Percentiles rank a stretch among this genome's conserved stretches.
Evolutionary conservation across 2,329 filamentous ascomycete genomes (phyloP).

Genomic region (Geosmithia flava): DNA sequence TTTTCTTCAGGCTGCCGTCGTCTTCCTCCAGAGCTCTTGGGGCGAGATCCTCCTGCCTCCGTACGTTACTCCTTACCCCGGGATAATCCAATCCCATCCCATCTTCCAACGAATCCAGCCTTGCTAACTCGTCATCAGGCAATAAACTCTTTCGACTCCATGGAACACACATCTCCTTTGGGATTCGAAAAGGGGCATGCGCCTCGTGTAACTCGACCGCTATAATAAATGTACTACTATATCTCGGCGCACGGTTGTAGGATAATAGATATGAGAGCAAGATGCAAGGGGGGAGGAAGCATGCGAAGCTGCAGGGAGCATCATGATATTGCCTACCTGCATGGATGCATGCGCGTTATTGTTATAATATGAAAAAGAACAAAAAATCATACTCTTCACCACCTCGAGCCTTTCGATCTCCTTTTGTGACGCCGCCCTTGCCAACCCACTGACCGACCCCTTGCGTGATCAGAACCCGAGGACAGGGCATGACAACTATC

Average conservation of each 20-base stretch:
- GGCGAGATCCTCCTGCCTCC: constrained; percentile 56
- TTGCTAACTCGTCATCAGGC: neutral
- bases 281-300: neutral
- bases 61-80: constrained; percentile 18
- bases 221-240: neutral
- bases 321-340: neutral
- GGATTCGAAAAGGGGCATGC: neutral
- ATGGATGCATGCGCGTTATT: neutral
- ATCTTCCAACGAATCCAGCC: neutral
- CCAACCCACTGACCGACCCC: neutral
- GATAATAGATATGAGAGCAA: neutral
- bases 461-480: neutral
- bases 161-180: neutral
- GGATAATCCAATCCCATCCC: neutral
- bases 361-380: neutral
- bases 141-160: neutral
- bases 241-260: neutral
- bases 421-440: neutral
- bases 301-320: neutral
- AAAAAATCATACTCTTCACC: neutral
- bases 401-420: neutral
- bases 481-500: neutral
- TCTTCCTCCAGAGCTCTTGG: constrained; percentile 56
- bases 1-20: constrained; percentile 41
- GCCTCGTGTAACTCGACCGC: neutral